Evolutionary conservation across 2,329 filamentous ascomycete genomes (phyloP), one percentile per base, ranked within the genome.

Genomic region (Penicillium sumatraense): DNA sequence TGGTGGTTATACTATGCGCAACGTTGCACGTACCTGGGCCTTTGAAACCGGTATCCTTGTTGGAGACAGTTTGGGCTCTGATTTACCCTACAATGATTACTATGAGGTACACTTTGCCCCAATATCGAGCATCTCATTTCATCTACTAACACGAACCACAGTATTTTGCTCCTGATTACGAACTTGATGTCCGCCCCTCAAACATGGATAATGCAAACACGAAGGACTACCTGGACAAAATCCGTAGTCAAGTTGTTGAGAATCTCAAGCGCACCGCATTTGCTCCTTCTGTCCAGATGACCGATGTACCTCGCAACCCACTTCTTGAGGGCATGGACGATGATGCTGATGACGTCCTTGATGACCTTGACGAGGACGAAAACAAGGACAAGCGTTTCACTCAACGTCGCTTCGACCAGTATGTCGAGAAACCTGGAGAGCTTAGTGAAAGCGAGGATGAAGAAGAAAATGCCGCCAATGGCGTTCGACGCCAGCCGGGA

Each of bases 41-140:
- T 84, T 80, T 65, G 78, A 97, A 85, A 89, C 76, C 63, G 93
- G 93, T 62, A 84, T 92, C 55, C 83, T 98, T 8, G 90, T 97
- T 18, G 90, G 90, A 24, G 86, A 93, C 57, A 83, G 90, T 26
- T 90, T 98, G 83, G 83, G 86, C 10, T 83, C 89, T 5, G 87
- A 90, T n/a, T 81, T 98, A 36, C 93, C 93, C 0, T 98, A 92
- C 75, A 98, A 96, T 61, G 93, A 98, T 78, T 98, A 98, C 75
- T 98, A 98, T 69, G 86, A 89, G 72, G 82, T 83, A 70, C 66
- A 74, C 40, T 27, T 4, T 11, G 29, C n/a, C 35, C 41, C 18
- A 23, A 8, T 41, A 48, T 18, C 9, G 44, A 41, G 40, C 7
- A n/a, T 33, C n/a, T 10, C n/a, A 11, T n/a, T 38, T 20, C n/a